phyloP scores from a whole-genome alignment of 352 stramenopile species.

The Phytophthora sp. region DNA sequence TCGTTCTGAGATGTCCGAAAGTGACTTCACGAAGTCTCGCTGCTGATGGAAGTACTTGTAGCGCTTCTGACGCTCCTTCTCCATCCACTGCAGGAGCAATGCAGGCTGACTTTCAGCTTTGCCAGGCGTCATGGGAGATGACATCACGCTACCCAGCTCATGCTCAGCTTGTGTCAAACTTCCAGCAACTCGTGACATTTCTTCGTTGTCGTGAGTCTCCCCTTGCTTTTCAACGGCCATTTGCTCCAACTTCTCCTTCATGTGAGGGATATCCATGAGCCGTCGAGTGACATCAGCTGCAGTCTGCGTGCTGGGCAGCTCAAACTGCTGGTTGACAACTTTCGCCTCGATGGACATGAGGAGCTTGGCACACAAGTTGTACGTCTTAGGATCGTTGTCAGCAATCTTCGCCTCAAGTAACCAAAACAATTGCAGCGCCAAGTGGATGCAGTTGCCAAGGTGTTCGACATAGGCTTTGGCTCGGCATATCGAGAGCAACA shows the following conservation, averaged over 20 bases:
- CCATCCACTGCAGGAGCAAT: slow-evolving; percentile 77
- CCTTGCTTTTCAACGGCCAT: slow-evolving; percentile 27
- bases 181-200: slow-evolving; percentile 12
- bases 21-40: slow-evolving; percentile 72
- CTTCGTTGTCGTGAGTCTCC: slow-evolving; percentile 8
- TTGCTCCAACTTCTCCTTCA: slow-evolving; percentile 54
- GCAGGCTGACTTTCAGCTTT: slow-evolving; percentile 39
- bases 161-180: background rate
- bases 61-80: slow-evolving; percentile 76
- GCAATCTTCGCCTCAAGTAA: slow-evolving; percentile 79
- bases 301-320: slow-evolving; percentile 44
- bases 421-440: slow-evolving; percentile 71
- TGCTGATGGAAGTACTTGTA: slow-evolving; percentile 87
- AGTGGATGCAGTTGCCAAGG: slow-evolving; percentile 80
- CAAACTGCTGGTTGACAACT: slow-evolving; percentile 82
- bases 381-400: slow-evolving; percentile 73
- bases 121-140: slow-evolving; percentile 1
- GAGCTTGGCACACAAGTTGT: slow-evolving; percentile 79
- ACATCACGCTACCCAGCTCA: background rate
- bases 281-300: slow-evolving; percentile 48
- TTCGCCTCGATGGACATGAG: slow-evolving; percentile 87
- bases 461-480: slow-evolving; percentile 80
- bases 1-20: slow-evolving; percentile 75
- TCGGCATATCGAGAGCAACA: slow-evolving; percentile 83
- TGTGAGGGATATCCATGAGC: slow-evolving; percentile 61